These are phyloP conservation scores for Sugiyamaella japonica DNA, from an alignment of 1,139 yeast genomes.

Conservation along the genomic window DNA sequence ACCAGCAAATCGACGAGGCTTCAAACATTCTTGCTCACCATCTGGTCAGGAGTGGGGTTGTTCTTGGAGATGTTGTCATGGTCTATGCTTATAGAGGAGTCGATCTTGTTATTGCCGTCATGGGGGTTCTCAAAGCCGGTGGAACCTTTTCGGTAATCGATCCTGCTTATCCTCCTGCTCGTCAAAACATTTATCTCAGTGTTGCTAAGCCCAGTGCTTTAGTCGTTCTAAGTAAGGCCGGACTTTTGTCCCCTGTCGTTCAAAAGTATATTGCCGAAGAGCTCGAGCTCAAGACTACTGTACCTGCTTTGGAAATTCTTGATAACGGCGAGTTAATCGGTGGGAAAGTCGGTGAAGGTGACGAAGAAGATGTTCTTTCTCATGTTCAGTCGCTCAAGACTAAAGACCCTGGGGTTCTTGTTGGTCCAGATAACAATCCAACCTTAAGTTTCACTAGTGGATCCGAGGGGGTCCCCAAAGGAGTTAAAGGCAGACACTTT, in stretches of 20 bases:
- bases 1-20: slow-evolving; percentile 84
- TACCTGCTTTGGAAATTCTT: slow-evolving; percentile 73
- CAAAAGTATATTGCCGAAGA: slow-evolving; percentile 72
- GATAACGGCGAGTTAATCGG: slow-evolving; percentile 78
- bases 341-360: slow-evolving; percentile 43
- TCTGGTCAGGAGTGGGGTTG: slow-evolving; percentile 74
- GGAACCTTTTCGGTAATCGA: slow-evolving; percentile 98
- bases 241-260: slow-evolving; percentile 72
- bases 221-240: slow-evolving; percentile 88
- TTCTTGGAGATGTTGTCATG: slow-evolving; percentile 93
- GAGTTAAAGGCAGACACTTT: slow-evolving; percentile 96
- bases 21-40: slow-evolving; percentile 94
- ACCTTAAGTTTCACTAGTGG: slow-evolving; percentile 98
- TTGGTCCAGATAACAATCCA: slow-evolving; percentile 97
- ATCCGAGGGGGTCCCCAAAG: slow-evolving; percentile 97
- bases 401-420: slow-evolving; percentile 79
- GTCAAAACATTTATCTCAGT: slow-evolving; percentile 87
- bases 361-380: slow-evolving; percentile 55
- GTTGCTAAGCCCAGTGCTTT: slow-evolving; percentile 94
- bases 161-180: slow-evolving; percentile 98
- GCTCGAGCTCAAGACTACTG: slow-evolving; percentile 62
- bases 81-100: slow-evolving; percentile 97
- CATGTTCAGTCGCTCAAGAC: slow-evolving; percentile 50
- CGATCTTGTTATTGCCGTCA: slow-evolving; percentile 91
- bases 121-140: slow-evolving; percentile 98